Evolutionary conservation across 129 eudicot genomes (phyloP).

Genomic region (Apium graveolens): DNA sequence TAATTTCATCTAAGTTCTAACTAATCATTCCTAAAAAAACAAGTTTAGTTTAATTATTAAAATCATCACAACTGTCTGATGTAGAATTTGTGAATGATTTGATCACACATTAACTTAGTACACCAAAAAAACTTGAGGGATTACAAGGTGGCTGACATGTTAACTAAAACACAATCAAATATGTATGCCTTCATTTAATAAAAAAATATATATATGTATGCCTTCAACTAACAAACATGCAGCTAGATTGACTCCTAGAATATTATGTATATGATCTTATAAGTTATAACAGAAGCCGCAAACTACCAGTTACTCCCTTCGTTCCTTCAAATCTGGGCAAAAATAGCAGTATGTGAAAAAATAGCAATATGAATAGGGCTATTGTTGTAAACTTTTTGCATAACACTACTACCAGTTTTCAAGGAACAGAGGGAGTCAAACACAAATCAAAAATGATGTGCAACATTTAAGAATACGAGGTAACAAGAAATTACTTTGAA

Average conservation of each 20-base stretch:
- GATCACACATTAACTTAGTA: background rate
- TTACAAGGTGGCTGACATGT: background rate
- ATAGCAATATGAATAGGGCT: too few species aligned
- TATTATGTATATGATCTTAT: background rate
- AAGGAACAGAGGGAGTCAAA: background rate
- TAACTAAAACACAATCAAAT: background rate
- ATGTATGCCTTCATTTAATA: background rate
- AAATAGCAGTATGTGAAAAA: too few species aligned
- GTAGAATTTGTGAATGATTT: background rate
- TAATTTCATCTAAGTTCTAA: too few species aligned
- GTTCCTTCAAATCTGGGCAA: too few species aligned
- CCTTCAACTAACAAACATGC: background rate
- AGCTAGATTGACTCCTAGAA: background rate
- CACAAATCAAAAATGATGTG: background rate
- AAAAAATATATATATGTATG: too few species aligned
- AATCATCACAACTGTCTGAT: background rate
- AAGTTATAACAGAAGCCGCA: background rate
- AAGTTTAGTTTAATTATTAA: too few species aligned
- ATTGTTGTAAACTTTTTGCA: background rate
- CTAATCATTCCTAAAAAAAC: background rate
- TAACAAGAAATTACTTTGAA: slow-evolving; percentile 51
- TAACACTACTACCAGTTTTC: background rate
- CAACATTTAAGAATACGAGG: slow-evolving; percentile 5
- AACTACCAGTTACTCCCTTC: background rate
- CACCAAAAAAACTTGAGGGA: background rate